Conservation (phyloP, 1,284 basidiomycete genomes). For the Gastroboletus turbinatus region DNA sequence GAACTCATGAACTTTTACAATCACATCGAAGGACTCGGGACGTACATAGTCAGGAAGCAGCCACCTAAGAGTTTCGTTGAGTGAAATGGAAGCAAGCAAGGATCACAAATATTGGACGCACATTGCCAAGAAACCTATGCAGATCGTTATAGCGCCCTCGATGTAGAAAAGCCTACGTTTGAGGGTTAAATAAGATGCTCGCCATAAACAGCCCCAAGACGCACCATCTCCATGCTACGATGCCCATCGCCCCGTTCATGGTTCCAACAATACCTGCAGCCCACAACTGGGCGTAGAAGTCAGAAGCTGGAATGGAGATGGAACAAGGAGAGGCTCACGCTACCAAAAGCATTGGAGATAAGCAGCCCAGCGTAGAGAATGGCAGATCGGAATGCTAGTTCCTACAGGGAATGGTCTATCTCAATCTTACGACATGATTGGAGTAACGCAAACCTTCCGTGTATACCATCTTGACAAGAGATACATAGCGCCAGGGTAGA, state of each 20-base stretch:
- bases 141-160: conserved; percentile 58
- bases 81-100: neutral
- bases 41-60: conserved; percentile 55
- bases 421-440: neutral
- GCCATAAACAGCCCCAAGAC: conserved; percentile 6
- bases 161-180: conserved; percentile 54
- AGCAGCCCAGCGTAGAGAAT: conserved; percentile 68
- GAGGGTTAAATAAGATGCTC: neutral
- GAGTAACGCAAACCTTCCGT: conserved; percentile 43
- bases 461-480: conserved; percentile 67
- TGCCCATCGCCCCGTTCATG: conserved; percentile 68
- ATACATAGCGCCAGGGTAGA: conserved; percentile 63
- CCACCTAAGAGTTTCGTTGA: conserved; percentile 37
- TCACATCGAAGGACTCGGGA: neutral
- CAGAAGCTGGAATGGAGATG: neutral
- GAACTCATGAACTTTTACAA: neutral
- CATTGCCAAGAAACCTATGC: conserved; percentile 57
- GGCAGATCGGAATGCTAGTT: conserved; percentile 67
- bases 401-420: conserved; percentile 35
- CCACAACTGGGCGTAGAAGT: conserved; percentile 44
- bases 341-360: conserved; percentile 78
- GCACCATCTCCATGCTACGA: conserved; percentile 71
- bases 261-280: conserved; percentile 67
- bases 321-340: conserved; percentile 41
- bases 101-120: conserved; percentile 30